Conservation (phyloP, 805 yeast species). For the Ogataea methanolica region DNA sequence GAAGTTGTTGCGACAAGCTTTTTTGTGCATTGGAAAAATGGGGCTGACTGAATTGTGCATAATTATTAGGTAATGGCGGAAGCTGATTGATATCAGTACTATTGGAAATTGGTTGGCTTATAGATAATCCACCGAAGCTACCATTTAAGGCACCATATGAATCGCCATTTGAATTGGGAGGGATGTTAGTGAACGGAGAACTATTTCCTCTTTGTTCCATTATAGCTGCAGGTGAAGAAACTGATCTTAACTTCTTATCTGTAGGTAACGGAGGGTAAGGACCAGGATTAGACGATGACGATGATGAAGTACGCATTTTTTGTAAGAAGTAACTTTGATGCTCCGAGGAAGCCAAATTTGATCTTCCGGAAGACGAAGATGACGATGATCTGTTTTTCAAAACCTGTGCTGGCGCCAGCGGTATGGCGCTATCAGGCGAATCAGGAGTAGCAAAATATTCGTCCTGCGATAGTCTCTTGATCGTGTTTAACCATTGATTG, state of each 20-base stretch:
- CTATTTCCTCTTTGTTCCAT: constrained; percentile 2
- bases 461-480: constrained; percentile 40
- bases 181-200: not conserved
- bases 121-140: constrained; percentile 14
- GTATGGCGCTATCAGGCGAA: not conserved
- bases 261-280: constrained; percentile 22
- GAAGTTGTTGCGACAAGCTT: constrained; percentile 4
- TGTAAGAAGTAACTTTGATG: constrained; percentile 16
- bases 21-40: no score
- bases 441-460: constrained; percentile 12
- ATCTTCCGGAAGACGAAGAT: constrained; percentile 3
- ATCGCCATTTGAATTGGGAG: constrained; percentile 1
- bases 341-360: constrained; percentile 23
- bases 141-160: constrained; percentile 1
- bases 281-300: constrained; percentile 15
- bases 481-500: constrained; percentile 73
- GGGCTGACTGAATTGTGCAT: not conserved
- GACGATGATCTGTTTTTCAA: not conserved
- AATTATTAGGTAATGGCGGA: not conserved
- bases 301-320: constrained; percentile 23
- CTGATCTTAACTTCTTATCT: constrained; percentile 29
- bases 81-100: not conserved
- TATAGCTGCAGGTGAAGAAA: constrained; percentile 28
- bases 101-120: constrained; percentile 5
- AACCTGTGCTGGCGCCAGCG: not conserved